phyloP scores from a whole-genome alignment of 768 basidiomycete species.

The Chlorophyllum brunneum region DNA sequence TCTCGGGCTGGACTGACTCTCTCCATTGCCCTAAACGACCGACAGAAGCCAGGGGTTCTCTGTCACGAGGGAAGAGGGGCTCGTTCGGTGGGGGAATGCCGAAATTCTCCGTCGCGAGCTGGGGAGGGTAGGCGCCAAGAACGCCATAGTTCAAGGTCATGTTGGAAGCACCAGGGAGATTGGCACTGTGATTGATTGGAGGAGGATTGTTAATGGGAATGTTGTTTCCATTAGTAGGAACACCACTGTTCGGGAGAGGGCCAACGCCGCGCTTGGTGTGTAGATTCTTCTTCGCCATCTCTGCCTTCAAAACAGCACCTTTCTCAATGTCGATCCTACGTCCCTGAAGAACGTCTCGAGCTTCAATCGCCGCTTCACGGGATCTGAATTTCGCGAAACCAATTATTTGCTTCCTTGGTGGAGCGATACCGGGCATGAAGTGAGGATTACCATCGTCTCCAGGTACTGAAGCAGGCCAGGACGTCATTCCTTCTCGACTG shows the following conservation, averaged over 20 bases:
- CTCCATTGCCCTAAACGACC: slow-evolving; percentile 14
- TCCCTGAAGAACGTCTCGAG: slow-evolving; percentile 86
- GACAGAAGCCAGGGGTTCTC: slow-evolving; percentile 13
- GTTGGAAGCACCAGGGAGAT: neutral
- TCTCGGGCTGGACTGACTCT: slow-evolving; percentile 15
- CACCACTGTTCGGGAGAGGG: slow-evolving; percentile 39
- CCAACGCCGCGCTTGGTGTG: slow-evolving; percentile 92
- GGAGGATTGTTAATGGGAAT: slow-evolving; percentile 14
- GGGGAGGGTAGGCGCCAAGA: neutral
- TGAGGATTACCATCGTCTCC: slow-evolving; percentile 30
- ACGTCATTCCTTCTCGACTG: slow-evolving; percentile 68
- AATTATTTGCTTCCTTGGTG: slow-evolving; percentile 92
- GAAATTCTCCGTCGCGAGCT: slow-evolving; percentile 6
- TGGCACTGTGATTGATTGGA: slow-evolving; percentile 18
- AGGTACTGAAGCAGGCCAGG: slow-evolving; percentile 51
- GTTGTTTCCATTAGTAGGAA: slow-evolving; percentile 20
- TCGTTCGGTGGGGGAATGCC: slow-evolving; percentile 7
- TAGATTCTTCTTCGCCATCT: slow-evolving; percentile 99
- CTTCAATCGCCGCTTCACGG: slow-evolving; percentile 81
- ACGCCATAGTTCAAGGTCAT: slow-evolving; percentile 2
- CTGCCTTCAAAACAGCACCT: slow-evolving; percentile 90
- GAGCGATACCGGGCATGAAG: slow-evolving; percentile 33
- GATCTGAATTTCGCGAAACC: slow-evolving; percentile 96
- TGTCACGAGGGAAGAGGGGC: slow-evolving; percentile 10
- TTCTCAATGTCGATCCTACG: slow-evolving; percentile 90